These are phyloP conservation scores for Trichoderma brevicompactum DNA, from an alignment of 2,329 filamentous ascomycete genomes.

Conservation along the genomic window DNA sequence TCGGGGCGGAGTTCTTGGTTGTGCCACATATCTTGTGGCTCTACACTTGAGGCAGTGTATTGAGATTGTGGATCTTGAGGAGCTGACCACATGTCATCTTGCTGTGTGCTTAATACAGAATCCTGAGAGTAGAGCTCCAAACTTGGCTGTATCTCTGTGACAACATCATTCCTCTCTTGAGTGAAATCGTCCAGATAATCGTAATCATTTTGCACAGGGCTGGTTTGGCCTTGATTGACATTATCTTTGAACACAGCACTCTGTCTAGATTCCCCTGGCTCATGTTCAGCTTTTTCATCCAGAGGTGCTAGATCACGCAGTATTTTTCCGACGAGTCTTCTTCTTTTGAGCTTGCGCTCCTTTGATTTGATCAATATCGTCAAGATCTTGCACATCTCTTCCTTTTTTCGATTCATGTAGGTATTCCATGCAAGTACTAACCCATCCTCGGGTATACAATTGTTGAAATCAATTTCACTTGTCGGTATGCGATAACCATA, in stretches of 20 bases:
- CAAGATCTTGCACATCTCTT: constrained; percentile 28
- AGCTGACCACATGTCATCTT: constrained; percentile 16
- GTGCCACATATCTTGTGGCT: neutral
- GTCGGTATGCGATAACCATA: constrained; percentile 28
- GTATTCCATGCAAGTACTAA: constrained; percentile 26
- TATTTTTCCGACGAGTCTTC: constrained; percentile 4
- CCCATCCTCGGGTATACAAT: constrained; percentile 9
- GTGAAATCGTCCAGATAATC: constrained; percentile 1
- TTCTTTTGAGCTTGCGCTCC: constrained; percentile 22
- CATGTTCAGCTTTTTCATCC: constrained; percentile 4
- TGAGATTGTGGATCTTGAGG: constrained; percentile 7
- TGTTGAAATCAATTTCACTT: constrained; percentile 27
- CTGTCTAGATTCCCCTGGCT: neutral
- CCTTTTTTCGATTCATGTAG: constrained; percentile 30
- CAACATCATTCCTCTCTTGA: neutral
- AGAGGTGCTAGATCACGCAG: constrained; percentile 10
- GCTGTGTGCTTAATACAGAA: neutral
- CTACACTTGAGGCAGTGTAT: constrained; percentile 1
- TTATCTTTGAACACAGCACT: neutral
- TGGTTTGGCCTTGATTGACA: neutral
- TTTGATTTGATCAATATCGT: constrained; percentile 10
- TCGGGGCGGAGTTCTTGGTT: constrained; percentile 19
- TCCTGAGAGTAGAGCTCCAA: neutral
- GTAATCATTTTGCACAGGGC: neutral
- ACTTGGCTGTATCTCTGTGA: neutral